Evolutionary conservation across 2,329 filamentous ascomycete species (phyloP).

Genomic region (Cercospora janseana): DNA sequence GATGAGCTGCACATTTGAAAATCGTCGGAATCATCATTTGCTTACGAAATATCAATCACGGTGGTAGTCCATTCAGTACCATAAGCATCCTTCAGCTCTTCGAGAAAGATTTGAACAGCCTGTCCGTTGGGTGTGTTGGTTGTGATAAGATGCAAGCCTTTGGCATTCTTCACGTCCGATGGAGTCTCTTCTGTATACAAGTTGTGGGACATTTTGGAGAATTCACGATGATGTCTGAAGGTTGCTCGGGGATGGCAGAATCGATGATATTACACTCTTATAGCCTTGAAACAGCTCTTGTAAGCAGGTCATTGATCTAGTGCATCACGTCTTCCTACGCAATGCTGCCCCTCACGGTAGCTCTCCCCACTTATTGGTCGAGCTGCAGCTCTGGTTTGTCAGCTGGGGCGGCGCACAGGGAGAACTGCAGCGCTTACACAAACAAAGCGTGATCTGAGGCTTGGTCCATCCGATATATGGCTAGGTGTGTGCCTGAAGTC

Average conservation of each 20-base stretch:
- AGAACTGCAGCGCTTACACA: no score
- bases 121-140: conserved; percentile 53
- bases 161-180: conserved; percentile 48
- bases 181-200: conserved; percentile 49
- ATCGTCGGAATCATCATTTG: not conserved
- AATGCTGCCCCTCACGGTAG: conserved; percentile 13
- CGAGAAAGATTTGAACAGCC: conserved; percentile 55
- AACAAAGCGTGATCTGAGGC: no score
- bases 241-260: not conserved
- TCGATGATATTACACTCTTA: not conserved
- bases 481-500: no score
- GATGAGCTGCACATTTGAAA: not conserved
- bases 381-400: conserved; percentile 1
- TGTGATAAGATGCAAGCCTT: conserved; percentile 55
- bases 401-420: no score
- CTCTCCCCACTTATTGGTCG: not conserved
- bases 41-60: conserved; percentile 47
- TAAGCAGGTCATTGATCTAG: conserved; percentile 14
- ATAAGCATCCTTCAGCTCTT: conserved; percentile 54
- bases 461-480: no score
- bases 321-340: conserved; percentile 15
- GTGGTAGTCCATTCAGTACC: conserved; percentile 50
- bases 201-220: conserved; percentile 38
- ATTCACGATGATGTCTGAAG: not conserved
- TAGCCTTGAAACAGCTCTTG: not conserved